Conservation (phyloP, 495 filamentous ascomycete genomes). For the Penicillium canescens region DNA sequence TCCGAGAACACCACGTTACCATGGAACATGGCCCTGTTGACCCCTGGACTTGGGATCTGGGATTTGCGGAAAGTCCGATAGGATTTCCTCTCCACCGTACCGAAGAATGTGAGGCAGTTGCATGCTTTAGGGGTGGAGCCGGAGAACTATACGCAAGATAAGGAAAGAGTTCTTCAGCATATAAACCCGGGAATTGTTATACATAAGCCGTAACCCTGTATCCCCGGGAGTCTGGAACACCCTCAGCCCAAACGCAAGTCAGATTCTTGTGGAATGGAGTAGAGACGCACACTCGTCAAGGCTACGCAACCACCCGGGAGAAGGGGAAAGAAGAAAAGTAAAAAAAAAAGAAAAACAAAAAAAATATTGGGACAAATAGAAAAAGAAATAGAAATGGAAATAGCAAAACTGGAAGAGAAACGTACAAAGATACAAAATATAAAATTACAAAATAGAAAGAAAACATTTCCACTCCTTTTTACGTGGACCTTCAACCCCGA, state of each 20-base stretch:
- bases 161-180: neutral
- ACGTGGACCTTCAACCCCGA: constrained; percentile 10
- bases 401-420: neutral
- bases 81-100: neutral
- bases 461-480: constrained; percentile 10
- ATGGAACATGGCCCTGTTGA: neutral
- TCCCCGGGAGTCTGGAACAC: constrained; percentile 10
- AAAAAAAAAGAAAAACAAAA: neutral
- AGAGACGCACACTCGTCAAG: neutral
- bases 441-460: neutral
- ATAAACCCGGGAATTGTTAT: neutral
- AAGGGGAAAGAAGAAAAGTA: constrained; percentile 6
- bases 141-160: neutral
- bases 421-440: neutral
- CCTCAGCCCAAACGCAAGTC: constrained; percentile 1
- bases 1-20: neutral
- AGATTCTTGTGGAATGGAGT: constrained; percentile 17
- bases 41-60: neutral
- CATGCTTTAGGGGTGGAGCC: neutral
- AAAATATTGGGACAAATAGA: neutral
- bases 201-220: neutral
- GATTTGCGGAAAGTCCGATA: neutral
- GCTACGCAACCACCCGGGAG: constrained; percentile 33
- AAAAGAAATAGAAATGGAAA: constrained; percentile 7
- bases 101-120: neutral